Evolutionary conservation across 495 filamentous ascomycete genomes (phyloP).

Genomic region (Penicillium parvum): DNA sequence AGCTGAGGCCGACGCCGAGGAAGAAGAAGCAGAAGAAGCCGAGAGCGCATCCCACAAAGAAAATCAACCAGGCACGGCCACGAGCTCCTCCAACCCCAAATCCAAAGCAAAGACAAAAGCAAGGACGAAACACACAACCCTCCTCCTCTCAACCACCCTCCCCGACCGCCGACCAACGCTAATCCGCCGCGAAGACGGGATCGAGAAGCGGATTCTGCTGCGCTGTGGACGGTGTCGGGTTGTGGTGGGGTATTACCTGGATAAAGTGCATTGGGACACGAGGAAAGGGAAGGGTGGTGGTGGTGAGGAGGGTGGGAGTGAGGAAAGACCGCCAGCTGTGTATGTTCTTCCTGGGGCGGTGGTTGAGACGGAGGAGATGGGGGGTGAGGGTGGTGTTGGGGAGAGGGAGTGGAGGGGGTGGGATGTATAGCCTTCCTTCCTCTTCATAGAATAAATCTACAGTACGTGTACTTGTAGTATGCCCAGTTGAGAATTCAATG

Average conservation of each 20-base stretch:
- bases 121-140: slow-evolving; percentile 35
- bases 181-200: slow-evolving; percentile 61
- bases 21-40: slow-evolving; percentile 3
- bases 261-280: slow-evolving; percentile 31
- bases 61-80: neutral
- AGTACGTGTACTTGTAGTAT: no score
- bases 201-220: slow-evolving; percentile 62
- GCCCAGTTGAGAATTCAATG: no score
- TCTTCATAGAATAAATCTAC: neutral
- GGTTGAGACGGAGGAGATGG: slow-evolving; percentile 46
- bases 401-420: slow-evolving; percentile 35
- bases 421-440: neutral
- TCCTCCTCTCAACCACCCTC: slow-evolving; percentile 45
- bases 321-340: slow-evolving; percentile 40
- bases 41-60: no score
- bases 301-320: slow-evolving; percentile 16
- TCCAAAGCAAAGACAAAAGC: neutral
- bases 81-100: neutral
- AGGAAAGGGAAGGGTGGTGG: neutral
- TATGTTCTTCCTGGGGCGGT: slow-evolving; percentile 58
- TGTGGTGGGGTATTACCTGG: slow-evolving; percentile 57
- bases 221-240: slow-evolving; percentile 62
- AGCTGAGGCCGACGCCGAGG: no score
- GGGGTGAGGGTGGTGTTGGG: slow-evolving; percentile 19
- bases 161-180: slow-evolving; percentile 50